Evolutionary conservation across 169 alveolate species (phyloP), one percentile per base, ranked within the genome.

Genomic region (Theileria equi): DNA sequence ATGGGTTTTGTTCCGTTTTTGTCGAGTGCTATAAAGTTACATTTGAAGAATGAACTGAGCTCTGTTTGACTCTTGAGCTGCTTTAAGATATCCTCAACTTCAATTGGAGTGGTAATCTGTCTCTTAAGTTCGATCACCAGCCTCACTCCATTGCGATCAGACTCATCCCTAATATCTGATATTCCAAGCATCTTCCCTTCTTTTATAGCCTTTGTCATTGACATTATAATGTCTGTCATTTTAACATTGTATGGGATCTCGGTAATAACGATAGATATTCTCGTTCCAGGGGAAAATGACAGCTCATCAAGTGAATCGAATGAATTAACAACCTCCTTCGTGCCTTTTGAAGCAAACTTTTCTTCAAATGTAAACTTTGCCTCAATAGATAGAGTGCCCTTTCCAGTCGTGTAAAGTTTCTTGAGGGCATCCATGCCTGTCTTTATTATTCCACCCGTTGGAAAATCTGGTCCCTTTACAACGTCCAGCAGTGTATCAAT

Each of bases 391-490:
- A 88, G 43, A 31, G 82, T 81, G 8, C 94, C 94, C 45, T 69
- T 84, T 5, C 93, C 93, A 1, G 80, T 79, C n/a, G 38, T 73
- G 73, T 90, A 90, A 0, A 85, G 66, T 54, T 72, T 72, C 45
- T 45, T 41, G 45, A 85, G 13, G 28, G 48, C 40, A 25, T 61
- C 85, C 26, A 45, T 52, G 43, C 81, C 68, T 10, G 88, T 69
- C 49, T 59, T 58, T 17, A 90, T 83, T 5, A 83, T 66, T 4
- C 94, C 94, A 0, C 94, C 94, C 0, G 94, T 88, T 45, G 94
- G 89, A 55, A 90, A 90, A 54, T 90, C 94, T 6, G 94, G 94
- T 0, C 92, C 94, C 29, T 63, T 52, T 6, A 90, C 84, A 2
- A 86, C 34, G 13, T 61, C 43, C 29, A 71, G 35, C 49, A 89